Percentiles rank a stretch among this genome's conserved stretches.
Evolutionary conservation across 345 rosid species (phyloP).

Genomic region (Eucalyptus cloeziana): DNA sequence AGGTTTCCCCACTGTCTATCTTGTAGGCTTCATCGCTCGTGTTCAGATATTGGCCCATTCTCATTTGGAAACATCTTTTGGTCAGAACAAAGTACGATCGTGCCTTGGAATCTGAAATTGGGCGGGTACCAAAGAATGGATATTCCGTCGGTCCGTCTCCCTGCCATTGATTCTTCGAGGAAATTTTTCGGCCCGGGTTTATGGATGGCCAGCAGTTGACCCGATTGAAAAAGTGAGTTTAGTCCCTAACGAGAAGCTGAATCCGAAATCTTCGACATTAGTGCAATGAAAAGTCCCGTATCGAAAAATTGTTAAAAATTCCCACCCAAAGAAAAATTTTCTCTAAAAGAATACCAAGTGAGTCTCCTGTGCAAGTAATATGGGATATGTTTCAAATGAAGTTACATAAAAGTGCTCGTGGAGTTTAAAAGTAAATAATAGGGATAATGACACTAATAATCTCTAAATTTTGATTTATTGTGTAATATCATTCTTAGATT

Average conservation of each 20-base stretch:
- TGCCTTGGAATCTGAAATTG: background rate
- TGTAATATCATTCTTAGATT: background rate
- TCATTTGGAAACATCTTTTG: background rate
- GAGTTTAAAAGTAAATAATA: background rate
- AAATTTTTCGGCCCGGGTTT: background rate
- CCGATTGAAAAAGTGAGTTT: background rate
- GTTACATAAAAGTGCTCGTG: background rate
- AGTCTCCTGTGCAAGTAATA: background rate
- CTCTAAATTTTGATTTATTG: background rate
- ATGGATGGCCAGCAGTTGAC: background rate
- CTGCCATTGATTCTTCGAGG: background rate
- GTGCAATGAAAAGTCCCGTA: background rate
- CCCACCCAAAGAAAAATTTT: background rate
- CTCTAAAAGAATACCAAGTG: background rate
- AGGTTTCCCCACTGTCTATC: background rate
- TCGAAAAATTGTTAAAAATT: background rate
- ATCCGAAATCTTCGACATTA: background rate
- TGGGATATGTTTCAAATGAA: background rate
- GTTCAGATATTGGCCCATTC: background rate
- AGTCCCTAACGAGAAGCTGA: background rate
- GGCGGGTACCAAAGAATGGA: background rate
- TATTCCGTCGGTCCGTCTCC: background rate
- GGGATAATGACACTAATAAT: background rate
- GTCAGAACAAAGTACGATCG: background rate
- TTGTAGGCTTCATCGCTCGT: background rate